These are phyloP conservation scores for Scheffersomyces ergatensis DNA, from an alignment of 805 yeast genomes.

Conservation along the genomic window DNA sequence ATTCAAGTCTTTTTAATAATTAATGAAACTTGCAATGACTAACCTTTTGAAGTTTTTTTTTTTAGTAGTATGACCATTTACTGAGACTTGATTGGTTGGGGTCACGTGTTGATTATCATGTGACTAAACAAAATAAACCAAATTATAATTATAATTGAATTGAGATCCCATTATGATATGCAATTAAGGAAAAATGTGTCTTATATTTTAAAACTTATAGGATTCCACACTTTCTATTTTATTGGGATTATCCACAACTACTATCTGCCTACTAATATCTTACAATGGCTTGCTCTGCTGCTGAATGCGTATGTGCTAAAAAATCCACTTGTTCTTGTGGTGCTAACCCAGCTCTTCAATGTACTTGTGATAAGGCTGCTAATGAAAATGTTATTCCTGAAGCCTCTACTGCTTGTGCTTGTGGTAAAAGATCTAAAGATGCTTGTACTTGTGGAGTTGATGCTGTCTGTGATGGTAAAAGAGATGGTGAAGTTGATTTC, in stretches of 20 bases:
- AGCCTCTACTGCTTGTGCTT: constrained; percentile 49
- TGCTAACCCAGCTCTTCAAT: constrained; percentile 54
- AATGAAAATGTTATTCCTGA: constrained; percentile 47
- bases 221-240: too few relatives aligned
- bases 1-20: neutral
- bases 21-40: too few relatives aligned
- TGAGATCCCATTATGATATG: too few relatives aligned
- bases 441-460: constrained; percentile 56
- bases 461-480: constrained; percentile 31
- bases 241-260: too few relatives aligned
- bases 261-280: too few relatives aligned
- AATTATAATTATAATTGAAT: too few relatives aligned
- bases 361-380: constrained; percentile 52
- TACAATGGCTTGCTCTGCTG: constrained; percentile 32
- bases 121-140: too few relatives aligned
- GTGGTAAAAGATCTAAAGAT: constrained; percentile 55
- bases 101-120: neutral
- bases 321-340: constrained; percentile 67
- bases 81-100: constrained; percentile 4
- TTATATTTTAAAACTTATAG: too few relatives aligned
- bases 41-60: too few relatives aligned
- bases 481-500: constrained; percentile 62
- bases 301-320: constrained; percentile 56
- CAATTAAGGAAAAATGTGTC: too few relatives aligned
- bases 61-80: constrained; percentile 1